Percentiles rank a stretch among this genome's conserved stretches.
phyloP scores from a whole-genome alignment of 306 rosid species.

The Cercis canadensis region DNA sequence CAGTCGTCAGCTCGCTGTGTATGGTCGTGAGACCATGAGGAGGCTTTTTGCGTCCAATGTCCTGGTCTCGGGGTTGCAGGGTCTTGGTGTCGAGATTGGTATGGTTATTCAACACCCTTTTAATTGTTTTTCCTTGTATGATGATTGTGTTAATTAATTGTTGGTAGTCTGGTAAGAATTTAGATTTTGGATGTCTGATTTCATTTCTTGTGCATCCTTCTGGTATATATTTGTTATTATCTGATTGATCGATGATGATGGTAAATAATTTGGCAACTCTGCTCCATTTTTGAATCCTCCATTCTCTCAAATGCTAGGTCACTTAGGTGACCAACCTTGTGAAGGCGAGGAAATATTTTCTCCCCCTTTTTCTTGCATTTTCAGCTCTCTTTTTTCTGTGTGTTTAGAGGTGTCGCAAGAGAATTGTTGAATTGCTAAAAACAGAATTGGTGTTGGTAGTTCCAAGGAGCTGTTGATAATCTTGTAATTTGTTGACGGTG shows the following conservation, averaged over 20 bases:
- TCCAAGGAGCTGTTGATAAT: not conserved
- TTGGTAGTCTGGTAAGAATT: not conserved
- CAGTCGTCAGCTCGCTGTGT: slow-evolving; percentile 95
- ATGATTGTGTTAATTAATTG: not conserved
- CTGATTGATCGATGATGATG: not conserved
- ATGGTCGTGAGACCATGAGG: slow-evolving; percentile 96
- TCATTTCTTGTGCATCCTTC: not conserved
- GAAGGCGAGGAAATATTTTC: no score
- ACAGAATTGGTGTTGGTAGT: not conserved
- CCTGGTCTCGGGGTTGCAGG: slow-evolving; percentile 89
- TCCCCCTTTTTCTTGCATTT: not conserved
- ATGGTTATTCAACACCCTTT: not conserved
- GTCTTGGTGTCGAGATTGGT: slow-evolving; percentile 97
- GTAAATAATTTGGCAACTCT: not conserved
- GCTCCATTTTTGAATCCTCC: slow-evolving; percentile 9
- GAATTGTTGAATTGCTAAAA: not conserved
- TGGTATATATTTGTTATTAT: slow-evolving; percentile 1
- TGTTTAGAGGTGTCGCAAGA: not conserved
- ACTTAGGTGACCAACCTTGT: not conserved
- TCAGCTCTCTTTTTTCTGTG: not conserved
- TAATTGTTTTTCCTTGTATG: not conserved
- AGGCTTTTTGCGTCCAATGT: slow-evolving; percentile 79
- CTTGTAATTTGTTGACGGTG: not conserved
- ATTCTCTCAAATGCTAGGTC: not conserved
- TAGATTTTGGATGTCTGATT: not conserved